Evolutionary conservation across 495 filamentous ascomycete genomes (phyloP).

Genomic region (Xeromyces bisporus): DNA sequence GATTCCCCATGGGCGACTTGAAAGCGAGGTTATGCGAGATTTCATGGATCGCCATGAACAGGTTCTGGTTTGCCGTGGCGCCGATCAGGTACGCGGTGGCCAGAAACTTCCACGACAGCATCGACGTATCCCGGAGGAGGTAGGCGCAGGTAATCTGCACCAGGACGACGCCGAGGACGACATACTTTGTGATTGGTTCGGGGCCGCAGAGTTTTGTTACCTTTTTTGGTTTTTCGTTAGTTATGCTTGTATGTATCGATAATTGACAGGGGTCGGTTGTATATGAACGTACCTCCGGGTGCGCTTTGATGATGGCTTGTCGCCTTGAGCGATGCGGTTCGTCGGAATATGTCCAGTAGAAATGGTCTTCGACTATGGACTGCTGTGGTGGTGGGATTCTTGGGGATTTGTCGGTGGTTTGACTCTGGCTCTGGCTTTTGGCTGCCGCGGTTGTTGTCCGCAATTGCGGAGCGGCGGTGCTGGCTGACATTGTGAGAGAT

Average conservation of each 20-base stretch:
- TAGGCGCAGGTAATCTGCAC: constrained; percentile 70
- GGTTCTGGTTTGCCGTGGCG: constrained; percentile 94
- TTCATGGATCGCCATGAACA: constrained; percentile 97
- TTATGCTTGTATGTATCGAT: background rate
- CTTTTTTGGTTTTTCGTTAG: constrained; percentile 21
- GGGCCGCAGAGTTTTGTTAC: constrained; percentile 95
- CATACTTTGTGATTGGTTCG: constrained; percentile 87
- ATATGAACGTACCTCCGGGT: constrained; percentile 72
- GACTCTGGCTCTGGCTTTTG: constrained; percentile 4
- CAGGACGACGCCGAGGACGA: constrained; percentile 69
- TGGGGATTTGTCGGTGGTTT: constrained; percentile 8
- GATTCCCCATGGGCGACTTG: constrained; percentile 64
- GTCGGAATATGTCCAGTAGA: constrained; percentile 96
- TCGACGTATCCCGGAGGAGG: constrained; percentile 56
- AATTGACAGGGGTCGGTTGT: background rate
- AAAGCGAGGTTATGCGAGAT: constrained; percentile 98
- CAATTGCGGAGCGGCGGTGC: too few relatives aligned
- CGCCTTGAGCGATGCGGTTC: constrained; percentile 88
- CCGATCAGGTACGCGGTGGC: constrained; percentile 81
- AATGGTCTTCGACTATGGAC: constrained; percentile 32
- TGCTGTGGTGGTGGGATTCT: constrained; percentile 19
- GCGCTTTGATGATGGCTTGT: constrained; percentile 91
- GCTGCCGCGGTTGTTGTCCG: too few relatives aligned
- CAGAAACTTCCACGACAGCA: constrained; percentile 72
- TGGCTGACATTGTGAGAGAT: constrained; percentile 15